A percentile compares a stretch with the other conserved stretches of the same genome.
phyloP scores from a whole-genome alignment of 345 rosid genomes.

The Salix caprea region DNA sequence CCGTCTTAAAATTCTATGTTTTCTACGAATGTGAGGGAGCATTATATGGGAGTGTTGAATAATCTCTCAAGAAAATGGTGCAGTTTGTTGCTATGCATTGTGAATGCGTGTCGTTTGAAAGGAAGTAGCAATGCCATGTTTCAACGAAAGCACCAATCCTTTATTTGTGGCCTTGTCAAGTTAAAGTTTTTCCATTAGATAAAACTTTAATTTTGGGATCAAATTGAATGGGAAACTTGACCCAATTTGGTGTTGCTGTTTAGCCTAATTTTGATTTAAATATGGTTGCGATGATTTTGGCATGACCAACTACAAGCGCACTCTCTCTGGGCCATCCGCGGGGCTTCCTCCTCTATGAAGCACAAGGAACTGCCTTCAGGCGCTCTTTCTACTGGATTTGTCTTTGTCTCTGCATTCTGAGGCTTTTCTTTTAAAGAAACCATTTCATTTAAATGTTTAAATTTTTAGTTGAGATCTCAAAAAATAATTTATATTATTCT shows the following conservation, averaged over 20 bases:
- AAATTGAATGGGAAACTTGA: not conserved
- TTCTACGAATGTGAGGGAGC: not conserved
- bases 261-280: not conserved
- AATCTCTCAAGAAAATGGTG: not conserved
- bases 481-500: too few relatives aligned
- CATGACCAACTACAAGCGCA: not conserved
- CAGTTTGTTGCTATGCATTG: not conserved
- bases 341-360: too few relatives aligned
- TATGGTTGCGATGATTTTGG: constrained; percentile 2
- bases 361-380: too few relatives aligned
- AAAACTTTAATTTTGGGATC: not conserved
- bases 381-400: not conserved
- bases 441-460: too few relatives aligned
- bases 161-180: not conserved
- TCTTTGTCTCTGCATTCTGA: not conserved
- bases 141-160: not conserved
- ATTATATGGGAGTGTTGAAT: not conserved
- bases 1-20: too few relatives aligned
- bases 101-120: not conserved
- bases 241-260: not conserved
- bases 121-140: not conserved
- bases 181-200: not conserved
- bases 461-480: too few relatives aligned
- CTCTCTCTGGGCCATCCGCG: too few relatives aligned
- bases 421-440: too few relatives aligned